Percentiles rank a stretch among this genome's conserved stretches.
Evolutionary conservation across 495 filamentous ascomycete genomes (phyloP).

Genomic region (Penicillium desertorum): DNA sequence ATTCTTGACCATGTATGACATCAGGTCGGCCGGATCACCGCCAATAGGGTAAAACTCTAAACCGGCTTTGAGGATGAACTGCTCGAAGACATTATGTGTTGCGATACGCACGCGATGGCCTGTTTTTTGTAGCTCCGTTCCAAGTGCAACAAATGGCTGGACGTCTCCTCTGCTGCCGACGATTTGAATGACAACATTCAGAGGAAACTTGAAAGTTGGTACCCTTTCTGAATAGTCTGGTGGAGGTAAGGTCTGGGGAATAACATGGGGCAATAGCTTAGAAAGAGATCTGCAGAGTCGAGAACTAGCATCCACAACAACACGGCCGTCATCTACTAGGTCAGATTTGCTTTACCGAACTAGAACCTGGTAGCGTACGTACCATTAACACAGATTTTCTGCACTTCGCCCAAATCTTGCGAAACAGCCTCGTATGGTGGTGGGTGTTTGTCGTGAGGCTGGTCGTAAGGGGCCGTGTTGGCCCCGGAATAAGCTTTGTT

Average conservation of each 20-base stretch:
- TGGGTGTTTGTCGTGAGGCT: neutral
- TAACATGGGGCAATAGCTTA: neutral
- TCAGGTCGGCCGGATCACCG: neutral
- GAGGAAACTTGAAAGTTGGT: neutral
- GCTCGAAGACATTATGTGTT: neutral
- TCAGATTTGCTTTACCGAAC: neutral
- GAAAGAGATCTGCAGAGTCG: neutral
- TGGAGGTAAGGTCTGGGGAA: neutral
- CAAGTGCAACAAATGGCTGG: constrained; percentile 48
- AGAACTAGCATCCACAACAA: neutral
- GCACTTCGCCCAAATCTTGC: neutral
- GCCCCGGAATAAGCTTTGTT: neutral
- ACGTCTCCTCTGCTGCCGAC: constrained; percentile 49
- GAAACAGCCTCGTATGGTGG: neutral
- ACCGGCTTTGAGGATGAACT: neutral
- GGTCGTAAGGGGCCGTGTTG: neutral
- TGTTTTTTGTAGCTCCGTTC: constrained; percentile 37
- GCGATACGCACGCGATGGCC: constrained; percentile 41
- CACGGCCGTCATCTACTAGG: neutral
- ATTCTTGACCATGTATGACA: constrained; percentile 3
- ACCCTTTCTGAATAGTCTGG: neutral
- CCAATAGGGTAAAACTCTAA: neutral
- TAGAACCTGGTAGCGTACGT: neutral
- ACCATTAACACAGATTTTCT: neutral
- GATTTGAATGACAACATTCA: constrained; percentile 23